A percentile compares a stretch with the other conserved stretches of the same genome.
Conservation (phyloP, 352 stramenopile genomes). For the Globisporangium abappressorium region DNA sequence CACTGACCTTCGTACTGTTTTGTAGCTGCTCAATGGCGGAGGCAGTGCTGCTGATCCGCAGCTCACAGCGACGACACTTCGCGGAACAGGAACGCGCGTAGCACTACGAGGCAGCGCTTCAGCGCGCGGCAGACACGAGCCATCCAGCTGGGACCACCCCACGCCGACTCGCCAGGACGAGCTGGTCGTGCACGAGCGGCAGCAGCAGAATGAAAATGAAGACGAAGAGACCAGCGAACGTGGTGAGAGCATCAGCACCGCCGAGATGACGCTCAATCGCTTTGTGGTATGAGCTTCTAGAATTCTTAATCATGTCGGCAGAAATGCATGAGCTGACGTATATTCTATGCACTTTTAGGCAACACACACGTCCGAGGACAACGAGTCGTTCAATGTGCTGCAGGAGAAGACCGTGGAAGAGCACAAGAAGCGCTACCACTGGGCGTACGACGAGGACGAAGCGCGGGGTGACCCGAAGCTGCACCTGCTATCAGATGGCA, state of each 20-base stretch:
- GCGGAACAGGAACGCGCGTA: conserved; percentile 10
- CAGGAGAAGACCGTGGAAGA: conserved; percentile 69
- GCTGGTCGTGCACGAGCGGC: conserved; percentile 1
- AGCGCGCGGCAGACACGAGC: conserved; percentile 19
- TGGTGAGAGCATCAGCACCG: background rate
- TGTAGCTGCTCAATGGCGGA: conserved; percentile 25
- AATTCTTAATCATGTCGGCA: background rate
- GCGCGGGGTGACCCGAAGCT: conserved; percentile 59
- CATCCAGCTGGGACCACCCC: conserved; percentile 59
- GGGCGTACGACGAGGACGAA: conserved; percentile 63
- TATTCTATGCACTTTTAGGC: conserved; percentile 23
- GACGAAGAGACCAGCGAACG: background rate
- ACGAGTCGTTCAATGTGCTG: conserved; percentile 71
- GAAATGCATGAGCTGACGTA: too few relatives aligned
- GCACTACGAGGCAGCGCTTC: conserved; percentile 9
- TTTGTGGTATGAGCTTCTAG: conserved; percentile 48
- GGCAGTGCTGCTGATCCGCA: conserved; percentile 12
- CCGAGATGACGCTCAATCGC: conserved; percentile 54
- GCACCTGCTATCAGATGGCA: conserved; percentile 63
- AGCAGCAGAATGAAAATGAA: background rate
- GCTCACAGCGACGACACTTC: conserved; percentile 25
- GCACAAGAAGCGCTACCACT: conserved; percentile 72
- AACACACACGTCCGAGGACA: conserved; percentile 85
- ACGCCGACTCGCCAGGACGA: conserved; percentile 28
- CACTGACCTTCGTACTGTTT: background rate